Evolutionary conservation across 495 filamentous ascomycete genomes (phyloP).

Genomic region (Penicillium canariense): DNA sequence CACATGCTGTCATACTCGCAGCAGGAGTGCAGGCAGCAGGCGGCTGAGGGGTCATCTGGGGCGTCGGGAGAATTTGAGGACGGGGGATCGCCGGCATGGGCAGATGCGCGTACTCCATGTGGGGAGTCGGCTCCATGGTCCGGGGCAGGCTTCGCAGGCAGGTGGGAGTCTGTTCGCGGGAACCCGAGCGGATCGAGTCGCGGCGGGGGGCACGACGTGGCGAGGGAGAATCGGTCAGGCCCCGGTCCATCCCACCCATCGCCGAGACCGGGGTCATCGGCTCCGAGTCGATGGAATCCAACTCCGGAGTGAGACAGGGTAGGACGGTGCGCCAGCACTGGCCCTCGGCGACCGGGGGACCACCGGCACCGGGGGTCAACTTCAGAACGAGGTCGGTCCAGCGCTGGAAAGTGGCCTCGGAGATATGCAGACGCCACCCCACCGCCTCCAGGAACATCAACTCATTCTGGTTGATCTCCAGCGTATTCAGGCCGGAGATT

Average conservation of each 20-base stretch:
- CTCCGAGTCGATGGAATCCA: slow-evolving; percentile 37
- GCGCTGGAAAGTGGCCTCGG: slow-evolving; percentile 79
- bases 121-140: slow-evolving; percentile 57
- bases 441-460: slow-evolving; percentile 88
- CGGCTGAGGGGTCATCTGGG: slow-evolving; percentile 75
- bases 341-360: slow-evolving; percentile 31
- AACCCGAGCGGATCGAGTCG: slow-evolving; percentile 18
- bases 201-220: slow-evolving; percentile 31
- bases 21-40: slow-evolving; percentile 83
- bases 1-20: slow-evolving; percentile 64
- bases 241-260: slow-evolving; percentile 31
- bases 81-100: slow-evolving; percentile 53
- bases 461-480: slow-evolving; percentile 96
- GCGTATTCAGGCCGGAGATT: slow-evolving; percentile 86
- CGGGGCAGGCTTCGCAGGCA: slow-evolving; percentile 47
- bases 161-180: slow-evolving; percentile 46
- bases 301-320: slow-evolving; percentile 71
- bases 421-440: slow-evolving; percentile 91
- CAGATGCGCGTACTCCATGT: slow-evolving; percentile 30
- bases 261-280: slow-evolving; percentile 31
- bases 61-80: slow-evolving; percentile 71
- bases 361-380: slow-evolving; percentile 62
- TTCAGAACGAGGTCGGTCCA: slow-evolving; percentile 91
- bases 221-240: slow-evolving; percentile 34
- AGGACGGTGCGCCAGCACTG: slow-evolving; percentile 74